These are phyloP conservation scores for Oryza glaberrima DNA, from an alignment of 176 grass and related monocot genomes.

Conservation along the genomic window DNA sequence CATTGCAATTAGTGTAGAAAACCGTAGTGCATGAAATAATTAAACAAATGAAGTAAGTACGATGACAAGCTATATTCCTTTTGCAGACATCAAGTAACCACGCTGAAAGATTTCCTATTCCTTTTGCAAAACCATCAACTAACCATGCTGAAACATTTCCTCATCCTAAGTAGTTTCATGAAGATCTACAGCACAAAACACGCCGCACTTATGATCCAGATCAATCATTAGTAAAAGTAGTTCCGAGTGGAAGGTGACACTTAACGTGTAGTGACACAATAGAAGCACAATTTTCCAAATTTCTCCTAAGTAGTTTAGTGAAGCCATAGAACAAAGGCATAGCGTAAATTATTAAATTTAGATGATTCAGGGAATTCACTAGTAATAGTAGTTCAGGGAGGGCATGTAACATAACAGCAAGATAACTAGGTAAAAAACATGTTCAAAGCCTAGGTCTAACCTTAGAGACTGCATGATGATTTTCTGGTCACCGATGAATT, in stretches of 20 bases:
- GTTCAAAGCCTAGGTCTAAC: constrained; percentile 40
- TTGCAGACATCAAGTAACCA: constrained; percentile 7
- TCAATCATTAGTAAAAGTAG: neutral
- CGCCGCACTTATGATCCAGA: neutral
- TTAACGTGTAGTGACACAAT: neutral
- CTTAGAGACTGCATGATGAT: constrained; percentile 95
- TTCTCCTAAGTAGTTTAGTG: neutral
- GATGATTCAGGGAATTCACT: constrained; percentile 29
- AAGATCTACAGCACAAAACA: neutral
- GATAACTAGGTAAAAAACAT: constrained; percentile 14
- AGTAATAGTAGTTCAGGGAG: constrained; percentile 18
- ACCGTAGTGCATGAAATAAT: neutral
- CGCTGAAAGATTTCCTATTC: constrained; percentile 15
- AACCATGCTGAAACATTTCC: constrained; percentile 2
- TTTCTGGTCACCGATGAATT: constrained; percentile 78
- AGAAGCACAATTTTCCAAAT: constrained; percentile 6
- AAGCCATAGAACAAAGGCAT: constrained; percentile 25
- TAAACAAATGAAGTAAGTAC: constrained; percentile 2
- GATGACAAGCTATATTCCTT: constrained; percentile 34
- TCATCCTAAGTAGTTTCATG: neutral
- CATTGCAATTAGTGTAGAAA: neutral
- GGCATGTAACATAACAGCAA: constrained; percentile 19
- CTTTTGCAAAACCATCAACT: neutral
- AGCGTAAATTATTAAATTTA: neutral
- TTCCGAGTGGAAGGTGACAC: neutral